Evolutionary conservation across 2,329 filamentous ascomycete species (phyloP).

Genomic region (Tetracladium maxilliforme): DNA sequence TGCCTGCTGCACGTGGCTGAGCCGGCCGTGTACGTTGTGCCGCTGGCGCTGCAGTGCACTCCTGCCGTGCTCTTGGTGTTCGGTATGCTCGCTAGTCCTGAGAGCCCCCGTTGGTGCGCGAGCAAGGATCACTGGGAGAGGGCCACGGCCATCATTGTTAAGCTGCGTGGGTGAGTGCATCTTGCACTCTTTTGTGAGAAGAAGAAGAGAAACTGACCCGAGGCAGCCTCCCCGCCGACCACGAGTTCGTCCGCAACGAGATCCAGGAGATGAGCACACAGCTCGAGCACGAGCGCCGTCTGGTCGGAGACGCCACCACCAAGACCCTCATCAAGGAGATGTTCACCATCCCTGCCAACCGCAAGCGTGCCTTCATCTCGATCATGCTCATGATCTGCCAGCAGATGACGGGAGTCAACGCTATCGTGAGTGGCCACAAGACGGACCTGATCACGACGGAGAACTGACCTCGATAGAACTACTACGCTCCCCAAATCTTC

Average conservation of each 20-base stretch:
- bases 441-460: slow-evolving; percentile 16
- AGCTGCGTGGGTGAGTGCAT: slow-evolving; percentile 23
- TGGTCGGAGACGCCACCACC: slow-evolving; percentile 30
- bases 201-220: slow-evolving; percentile 23
- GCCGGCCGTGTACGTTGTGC: slow-evolving; percentile 40
- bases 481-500: slow-evolving; percentile 59
- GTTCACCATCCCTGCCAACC: slow-evolving; percentile 39
- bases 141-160: slow-evolving; percentile 37
- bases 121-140: slow-evolving; percentile 54
- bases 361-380: slow-evolving; percentile 48
- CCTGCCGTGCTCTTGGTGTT: slow-evolving; percentile 45
- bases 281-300: slow-evolving; percentile 31
- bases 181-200: background rate
- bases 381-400: slow-evolving; percentile 53
- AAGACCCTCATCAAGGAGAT: slow-evolving; percentile 45
- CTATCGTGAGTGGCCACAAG: too few species aligned
- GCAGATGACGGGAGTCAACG: slow-evolving; percentile 47
- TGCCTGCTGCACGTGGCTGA: slow-evolving; percentile 28
- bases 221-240: slow-evolving; percentile 33
- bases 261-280: slow-evolving; percentile 27
- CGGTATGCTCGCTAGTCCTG: slow-evolving; percentile 45
- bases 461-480: slow-evolving; percentile 42
- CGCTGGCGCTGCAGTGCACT: slow-evolving; percentile 48
- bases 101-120: slow-evolving; percentile 53
- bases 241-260: slow-evolving; percentile 36